A percentile compares a stretch with the other conserved stretches of the same genome.
phyloP scores from a whole-genome alignment of 192 early-diverging fungal species.

The Obelidium mucronatum region DNA sequence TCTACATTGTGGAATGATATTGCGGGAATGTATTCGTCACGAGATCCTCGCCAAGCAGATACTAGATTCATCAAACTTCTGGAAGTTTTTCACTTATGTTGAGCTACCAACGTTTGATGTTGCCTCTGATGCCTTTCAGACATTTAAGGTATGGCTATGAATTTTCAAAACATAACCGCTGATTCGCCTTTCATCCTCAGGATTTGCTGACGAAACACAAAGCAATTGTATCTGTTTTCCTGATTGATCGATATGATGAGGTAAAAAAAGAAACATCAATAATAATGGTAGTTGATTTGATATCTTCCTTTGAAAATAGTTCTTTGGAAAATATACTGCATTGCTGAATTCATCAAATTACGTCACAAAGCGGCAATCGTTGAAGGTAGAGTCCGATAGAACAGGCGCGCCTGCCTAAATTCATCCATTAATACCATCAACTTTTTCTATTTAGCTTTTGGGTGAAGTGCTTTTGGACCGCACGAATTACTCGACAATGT shows the following conservation, averaged over 20 bases:
- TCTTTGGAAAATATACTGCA: conserved; percentile 87
- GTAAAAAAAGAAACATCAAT: too few species aligned
- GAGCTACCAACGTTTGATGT: conserved; percentile 98
- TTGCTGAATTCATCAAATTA: conserved; percentile 92
- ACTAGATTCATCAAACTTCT: conserved; percentile 85
- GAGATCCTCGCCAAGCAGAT: conserved; percentile 88
- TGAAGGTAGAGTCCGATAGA: conserved; percentile 79
- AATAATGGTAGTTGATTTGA: conserved; percentile 16
- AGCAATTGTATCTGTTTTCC: conserved; percentile 85
- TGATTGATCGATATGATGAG: conserved; percentile 88
- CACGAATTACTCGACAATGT: conserved; percentile 95
- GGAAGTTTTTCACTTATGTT: conserved; percentile 95
- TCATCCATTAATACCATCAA: too few species aligned
- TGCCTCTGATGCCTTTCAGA: conserved; percentile 97
- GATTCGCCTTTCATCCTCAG: conserved; percentile 41
- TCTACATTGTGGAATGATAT: conserved; percentile 96
- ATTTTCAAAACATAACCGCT: background rate
- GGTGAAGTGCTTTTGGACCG: conserved; percentile 97
- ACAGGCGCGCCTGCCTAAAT: too few species aligned
- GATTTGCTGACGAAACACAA: conserved; percentile 97
- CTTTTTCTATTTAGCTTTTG: conserved; percentile 69
- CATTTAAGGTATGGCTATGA: conserved; percentile 77
- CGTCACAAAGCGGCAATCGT: conserved; percentile 96
- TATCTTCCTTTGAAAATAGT: conserved; percentile 47
- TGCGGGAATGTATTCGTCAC: conserved; percentile 96